Base-by-base conservation (phyloP, 2,329 filamentous ascomycete genomes). In the Pochonia chlamydosporia region DNA sequence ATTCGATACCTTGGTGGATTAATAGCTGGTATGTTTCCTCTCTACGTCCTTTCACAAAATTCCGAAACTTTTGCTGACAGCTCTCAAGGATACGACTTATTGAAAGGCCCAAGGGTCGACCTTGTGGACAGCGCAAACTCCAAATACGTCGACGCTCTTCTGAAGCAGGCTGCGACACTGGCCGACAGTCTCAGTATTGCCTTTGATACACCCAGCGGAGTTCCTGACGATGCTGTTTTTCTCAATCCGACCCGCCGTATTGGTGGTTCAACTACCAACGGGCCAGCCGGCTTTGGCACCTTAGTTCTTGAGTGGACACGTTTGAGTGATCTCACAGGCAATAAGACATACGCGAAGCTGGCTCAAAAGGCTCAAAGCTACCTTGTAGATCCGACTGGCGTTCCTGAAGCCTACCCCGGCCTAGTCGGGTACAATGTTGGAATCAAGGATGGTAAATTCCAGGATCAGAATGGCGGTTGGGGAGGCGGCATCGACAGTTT, bases 1-100 rank as follows among this genome's bases (percentile, higher is more conserved):
- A 95, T 96, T 59, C 83, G 90, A 23, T 95, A 95, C 58, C 70
- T 96, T 1, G 90, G 81, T 8, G 90, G 89, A 16, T 73, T 96
- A 56, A 60, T 96, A 6, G 86, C 89, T 3, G 87, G 84, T 78
- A 54, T 7, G 55, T 13, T 8, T 14, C 2, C 20, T 25, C 24
- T 13, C 13, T 9, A 5, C 21, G 11, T 24, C 31, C 0, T 39
- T 24, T 4, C 16, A 5, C 10, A 16, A 18, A 7, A 10, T 8
- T 13, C 24, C 21, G 26, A 41, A 35, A 13, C 8, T 24, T 7
- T 11, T 4, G 14, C 21, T 18, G 16, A 21, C 43, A 9, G 21
- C 18, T n/a, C 3, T 11, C 9, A 8, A 81, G 79, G 74, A 4
- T 85, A 87, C 56, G 85, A 89, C 60, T 74, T 96, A 40, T 69